Evolutionary conservation across 2,329 filamentous ascomycete species (phyloP), one percentile per base, ranked within the genome.

Genomic region (Tolypocladium ovalisporum): DNA sequence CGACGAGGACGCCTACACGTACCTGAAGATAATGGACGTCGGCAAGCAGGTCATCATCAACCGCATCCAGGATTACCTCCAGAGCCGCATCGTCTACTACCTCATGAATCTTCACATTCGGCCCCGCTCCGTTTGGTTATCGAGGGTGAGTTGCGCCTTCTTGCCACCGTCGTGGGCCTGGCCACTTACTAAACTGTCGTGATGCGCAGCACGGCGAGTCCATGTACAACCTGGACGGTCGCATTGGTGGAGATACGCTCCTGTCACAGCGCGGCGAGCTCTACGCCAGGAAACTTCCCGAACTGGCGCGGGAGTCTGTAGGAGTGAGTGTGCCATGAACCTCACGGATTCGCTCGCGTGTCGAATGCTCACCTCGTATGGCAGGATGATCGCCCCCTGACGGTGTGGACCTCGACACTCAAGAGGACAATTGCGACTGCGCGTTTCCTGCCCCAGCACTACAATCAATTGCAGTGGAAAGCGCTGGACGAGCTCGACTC

Each of bases 61-160:
- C 75, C 87, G 89, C 69, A 96, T 99, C 67, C 87, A 91, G 69
- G 94, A 99, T 73, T 99, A 99, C 69, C 80, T 99, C 34, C 94
- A 97, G 71, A 96, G 90, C 71, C 87, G 94, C 58, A 87, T 99
- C 51, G 93, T 99, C 52, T 99, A 99, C 74, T 99, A 97, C 71
- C 84, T 97, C 58, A 97, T 97, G 86, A 99, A 97, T 70, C 80
- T 99, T 42, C 94, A 99, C 75, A 99, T 99, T 71, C 93, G 93
- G 62, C 93, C 93, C 22, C 85, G 94, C 57, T 96, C 91, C 4
- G 96, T 99, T 63, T 99, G 94, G 94, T 77, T 99, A 55, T 97
- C 94, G 63, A 81, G 94, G 62, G 89, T 93, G 78, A 73, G 86
- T 80, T 17, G 37, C 35, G 12, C 22, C 8, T 22, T 10, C 2